A percentile compares a stretch with the other conserved stretches of the same genome.
Conservation (phyloP, 176 grass and related monocot species). For the Elymus sibiricus region DNA sequence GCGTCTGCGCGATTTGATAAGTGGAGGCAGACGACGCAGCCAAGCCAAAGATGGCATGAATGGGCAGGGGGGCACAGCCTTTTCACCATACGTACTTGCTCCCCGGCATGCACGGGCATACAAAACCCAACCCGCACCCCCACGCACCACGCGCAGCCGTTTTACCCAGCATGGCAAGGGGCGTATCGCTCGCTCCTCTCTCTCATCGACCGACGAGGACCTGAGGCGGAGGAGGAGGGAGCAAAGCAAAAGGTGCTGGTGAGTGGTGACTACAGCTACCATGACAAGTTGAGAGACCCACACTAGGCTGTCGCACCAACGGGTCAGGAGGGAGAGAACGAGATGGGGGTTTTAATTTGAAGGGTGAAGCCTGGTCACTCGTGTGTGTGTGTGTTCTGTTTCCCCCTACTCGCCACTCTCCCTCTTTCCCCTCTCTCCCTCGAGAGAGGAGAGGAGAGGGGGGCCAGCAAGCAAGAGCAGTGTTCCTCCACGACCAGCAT, state of each 20-base stretch:
- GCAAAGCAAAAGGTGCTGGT: conserved; percentile 2
- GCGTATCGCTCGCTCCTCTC: background rate
- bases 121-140: background rate
- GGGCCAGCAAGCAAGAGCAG: background rate
- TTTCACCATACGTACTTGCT: conserved; percentile 10
- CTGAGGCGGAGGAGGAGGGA: background rate
- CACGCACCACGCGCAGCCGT: background rate
- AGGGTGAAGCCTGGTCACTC: conserved; percentile 3
- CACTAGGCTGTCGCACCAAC: background rate
- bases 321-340: background rate
- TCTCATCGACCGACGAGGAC: background rate
- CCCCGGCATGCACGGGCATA: background rate
- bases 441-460: conserved; percentile 34
- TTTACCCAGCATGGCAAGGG: background rate
- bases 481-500: background rate
- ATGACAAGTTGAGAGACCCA: background rate
- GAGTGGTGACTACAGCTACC: conserved; percentile 15
- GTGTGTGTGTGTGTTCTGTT: background rate
- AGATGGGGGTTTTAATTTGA: conserved; percentile 31
- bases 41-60: conserved; percentile 43
- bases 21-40: conserved; percentile 30
- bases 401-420: background rate
- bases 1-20: conserved; percentile 36
- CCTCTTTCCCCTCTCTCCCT: conserved; percentile 29
- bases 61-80: background rate